phyloP scores from a whole-genome alignment of 2,329 filamentous ascomycete genomes.

The Pleomassaria siparia region DNA sequence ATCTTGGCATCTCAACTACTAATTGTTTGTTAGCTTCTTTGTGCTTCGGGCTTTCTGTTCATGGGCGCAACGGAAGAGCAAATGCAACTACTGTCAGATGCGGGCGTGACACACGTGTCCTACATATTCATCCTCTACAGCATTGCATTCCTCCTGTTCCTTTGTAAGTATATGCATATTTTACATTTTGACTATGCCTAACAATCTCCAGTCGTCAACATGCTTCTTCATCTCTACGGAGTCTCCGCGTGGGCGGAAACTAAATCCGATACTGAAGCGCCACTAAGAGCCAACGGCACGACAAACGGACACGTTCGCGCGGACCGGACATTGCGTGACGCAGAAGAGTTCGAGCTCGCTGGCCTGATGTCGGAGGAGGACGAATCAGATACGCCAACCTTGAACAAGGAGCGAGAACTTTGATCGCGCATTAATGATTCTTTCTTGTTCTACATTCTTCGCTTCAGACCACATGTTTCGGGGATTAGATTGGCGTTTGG shows the following conservation, averaged over 20 bases:
- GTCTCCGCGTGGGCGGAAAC: conserved; percentile 55
- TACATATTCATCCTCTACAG: conserved; percentile 93
- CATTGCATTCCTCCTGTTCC: conserved; percentile 84
- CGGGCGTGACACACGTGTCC: conserved; percentile 81
- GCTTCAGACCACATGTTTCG: too few species aligned
- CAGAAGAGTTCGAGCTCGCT: conserved; percentile 91
- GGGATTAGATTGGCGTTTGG: too few species aligned
- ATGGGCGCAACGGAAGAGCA: conserved; percentile 98
- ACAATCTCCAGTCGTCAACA: conserved; percentile 64
- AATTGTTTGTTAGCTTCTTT: conserved; percentile 67
- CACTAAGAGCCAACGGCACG: conserved; percentile 26
- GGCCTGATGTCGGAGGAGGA: conserved; percentile 89
- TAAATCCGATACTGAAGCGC: conserved; percentile 40
- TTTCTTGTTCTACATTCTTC: background rate
- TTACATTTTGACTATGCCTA: conserved; percentile 11
- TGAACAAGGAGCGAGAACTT: conserved; percentile 27
- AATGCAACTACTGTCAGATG: conserved; percentile 74
- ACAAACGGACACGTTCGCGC: conserved; percentile 48
- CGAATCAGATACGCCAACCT: conserved; percentile 46
- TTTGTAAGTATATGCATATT: conserved; percentile 59
- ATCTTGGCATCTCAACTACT: conserved; percentile 4
- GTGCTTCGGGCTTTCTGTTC: conserved; percentile 91
- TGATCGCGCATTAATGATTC: conserved; percentile 12
- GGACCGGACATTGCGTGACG: conserved; percentile 69
- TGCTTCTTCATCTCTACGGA: conserved; percentile 84